A percentile compares a stretch with the other conserved stretches of the same genome.
Conservation (phyloP, 257 asterid genomes). For the Solanum etuberosum region DNA sequence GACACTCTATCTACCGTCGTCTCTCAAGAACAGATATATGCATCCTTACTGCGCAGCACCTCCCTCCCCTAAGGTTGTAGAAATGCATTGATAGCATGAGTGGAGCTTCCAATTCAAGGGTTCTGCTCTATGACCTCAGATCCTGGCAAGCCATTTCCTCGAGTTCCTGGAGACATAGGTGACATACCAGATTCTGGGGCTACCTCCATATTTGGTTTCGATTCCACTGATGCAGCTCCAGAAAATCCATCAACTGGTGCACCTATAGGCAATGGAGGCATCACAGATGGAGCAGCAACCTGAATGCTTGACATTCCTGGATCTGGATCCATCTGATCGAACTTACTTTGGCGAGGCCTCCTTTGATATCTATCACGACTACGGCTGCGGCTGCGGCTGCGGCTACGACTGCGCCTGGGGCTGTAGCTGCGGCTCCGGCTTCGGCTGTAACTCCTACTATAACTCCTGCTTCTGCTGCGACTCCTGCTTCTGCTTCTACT, state of each 20-base stretch:
- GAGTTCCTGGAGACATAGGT: conserved; percentile 12
- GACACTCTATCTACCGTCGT: neutral
- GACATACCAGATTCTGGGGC: conserved; percentile 7
- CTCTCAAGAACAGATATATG: neutral
- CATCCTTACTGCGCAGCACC: neutral
- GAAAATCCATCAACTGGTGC: conserved; percentile 1
- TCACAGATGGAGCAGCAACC: neutral
- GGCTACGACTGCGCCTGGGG: conserved; percentile 34
- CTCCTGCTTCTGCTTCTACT: conserved; percentile 39
- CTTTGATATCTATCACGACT: conserved; percentile 51
- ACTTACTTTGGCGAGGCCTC: conserved; percentile 56
- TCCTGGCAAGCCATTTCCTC: conserved; percentile 21
- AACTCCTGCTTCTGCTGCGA: conserved; percentile 33
- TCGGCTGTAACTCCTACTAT: conserved; percentile 42
- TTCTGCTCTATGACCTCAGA: conserved; percentile 9
- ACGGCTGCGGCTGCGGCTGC: conserved; percentile 31
- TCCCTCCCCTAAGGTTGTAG: neutral
- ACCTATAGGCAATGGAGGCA: neutral
- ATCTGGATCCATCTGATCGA: conserved; percentile 52
- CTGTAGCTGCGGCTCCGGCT: conserved; percentile 41
- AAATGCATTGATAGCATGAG: conserved; percentile 13
- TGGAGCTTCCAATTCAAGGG: conserved; percentile 5
- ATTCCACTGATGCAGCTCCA: neutral
- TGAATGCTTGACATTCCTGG: conserved; percentile 18
- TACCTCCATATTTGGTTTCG: conserved; percentile 4